phyloP scores from a whole-genome alignment of 208 protist species.

The Crithidia brevicula region DNA sequence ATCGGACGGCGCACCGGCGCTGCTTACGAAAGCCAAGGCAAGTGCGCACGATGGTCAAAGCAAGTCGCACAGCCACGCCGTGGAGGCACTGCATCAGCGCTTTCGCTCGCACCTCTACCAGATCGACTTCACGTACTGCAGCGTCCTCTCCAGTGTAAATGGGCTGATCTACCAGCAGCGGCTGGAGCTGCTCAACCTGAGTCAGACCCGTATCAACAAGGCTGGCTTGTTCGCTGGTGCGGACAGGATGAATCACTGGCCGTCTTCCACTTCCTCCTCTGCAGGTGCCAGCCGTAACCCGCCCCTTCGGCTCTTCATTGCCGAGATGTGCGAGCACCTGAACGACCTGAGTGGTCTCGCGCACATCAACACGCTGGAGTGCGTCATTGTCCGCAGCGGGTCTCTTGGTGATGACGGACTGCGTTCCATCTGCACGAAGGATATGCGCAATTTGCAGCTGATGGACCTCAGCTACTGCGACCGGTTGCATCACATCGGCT shows the following conservation, averaged over 20 bases:
- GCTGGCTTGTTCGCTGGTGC: conserved; percentile 30
- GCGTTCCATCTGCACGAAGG: conserved; percentile 18
- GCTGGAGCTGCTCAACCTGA: conserved; percentile 58
- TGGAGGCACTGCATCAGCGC: conserved; percentile 22
- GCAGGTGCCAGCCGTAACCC: neutral
- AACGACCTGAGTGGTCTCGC: conserved; percentile 45
- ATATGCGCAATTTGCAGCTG: conserved; percentile 35
- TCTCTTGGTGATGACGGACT: conserved; percentile 47
- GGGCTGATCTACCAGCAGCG: conserved; percentile 31
- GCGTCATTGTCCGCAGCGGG: conserved; percentile 61
- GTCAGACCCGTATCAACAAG: conserved; percentile 47
- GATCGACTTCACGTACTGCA: conserved; percentile 64
- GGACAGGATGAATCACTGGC: neutral
- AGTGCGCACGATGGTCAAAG: neutral
- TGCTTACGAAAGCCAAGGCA: neutral
- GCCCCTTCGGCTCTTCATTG: conserved; percentile 59
- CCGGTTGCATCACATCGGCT: conserved; percentile 40
- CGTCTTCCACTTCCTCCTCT: neutral
- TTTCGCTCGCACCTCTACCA: conserved; percentile 59
- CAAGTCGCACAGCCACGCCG: neutral
- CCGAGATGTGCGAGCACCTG: conserved; percentile 54
- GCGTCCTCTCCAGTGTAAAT: conserved; percentile 40
- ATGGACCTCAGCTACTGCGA: conserved; percentile 75
- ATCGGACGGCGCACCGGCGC: neutral
- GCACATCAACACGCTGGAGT: conserved; percentile 38